phyloP scores from a whole-genome alignment of 2,329 filamentous ascomycete genomes.

The Aspergillus sp. region DNA sequence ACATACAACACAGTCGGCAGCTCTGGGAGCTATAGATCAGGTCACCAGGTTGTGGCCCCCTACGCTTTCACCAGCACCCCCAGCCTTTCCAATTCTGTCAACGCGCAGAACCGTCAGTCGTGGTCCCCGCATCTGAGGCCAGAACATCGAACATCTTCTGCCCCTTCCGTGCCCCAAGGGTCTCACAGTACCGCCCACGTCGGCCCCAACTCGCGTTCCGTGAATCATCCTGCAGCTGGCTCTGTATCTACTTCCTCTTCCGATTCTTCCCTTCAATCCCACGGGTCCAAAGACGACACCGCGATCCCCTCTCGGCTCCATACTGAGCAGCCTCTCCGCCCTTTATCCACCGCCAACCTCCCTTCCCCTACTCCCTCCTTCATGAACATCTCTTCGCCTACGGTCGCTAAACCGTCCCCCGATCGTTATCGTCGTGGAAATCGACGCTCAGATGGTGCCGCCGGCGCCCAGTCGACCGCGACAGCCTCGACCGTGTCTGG shows the following conservation, averaged over 20 bases:
- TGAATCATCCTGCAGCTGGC: slow-evolving; percentile 46
- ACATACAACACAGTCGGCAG: slow-evolving; percentile 36
- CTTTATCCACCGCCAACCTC: slow-evolving; percentile 46
- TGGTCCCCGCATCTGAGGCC: slow-evolving; percentile 51
- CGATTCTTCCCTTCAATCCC: slow-evolving; percentile 42
- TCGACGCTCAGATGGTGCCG: slow-evolving; percentile 49
- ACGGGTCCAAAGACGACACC: slow-evolving; percentile 47
- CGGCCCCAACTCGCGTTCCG: slow-evolving; percentile 29
- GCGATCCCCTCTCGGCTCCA: slow-evolving; percentile 35
- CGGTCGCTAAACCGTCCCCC: slow-evolving; percentile 63
- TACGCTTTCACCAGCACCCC: slow-evolving; percentile 74
- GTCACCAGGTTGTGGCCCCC: slow-evolving; percentile 63
- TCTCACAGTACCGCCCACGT: slow-evolving; percentile 25
- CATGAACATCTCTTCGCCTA: slow-evolving; percentile 43
- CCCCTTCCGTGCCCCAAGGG: slow-evolving; percentile 43
- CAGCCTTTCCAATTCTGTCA: slow-evolving; percentile 45
- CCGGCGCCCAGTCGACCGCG: slow-evolving; percentile 11
- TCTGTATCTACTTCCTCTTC: slow-evolving; percentile 52
- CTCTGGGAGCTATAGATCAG: slow-evolving; percentile 42
- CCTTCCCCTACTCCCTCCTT: slow-evolving; percentile 47
- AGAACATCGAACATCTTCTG: slow-evolving; percentile 53
- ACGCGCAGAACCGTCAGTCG: slow-evolving; percentile 50
- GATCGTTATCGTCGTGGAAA: slow-evolving; percentile 76
- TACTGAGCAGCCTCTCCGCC: slow-evolving; percentile 32
- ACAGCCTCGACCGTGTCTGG: slow-evolving; percentile 2